phyloP scores from a whole-genome alignment of 306 rosid species.

The Delonix regia region DNA sequence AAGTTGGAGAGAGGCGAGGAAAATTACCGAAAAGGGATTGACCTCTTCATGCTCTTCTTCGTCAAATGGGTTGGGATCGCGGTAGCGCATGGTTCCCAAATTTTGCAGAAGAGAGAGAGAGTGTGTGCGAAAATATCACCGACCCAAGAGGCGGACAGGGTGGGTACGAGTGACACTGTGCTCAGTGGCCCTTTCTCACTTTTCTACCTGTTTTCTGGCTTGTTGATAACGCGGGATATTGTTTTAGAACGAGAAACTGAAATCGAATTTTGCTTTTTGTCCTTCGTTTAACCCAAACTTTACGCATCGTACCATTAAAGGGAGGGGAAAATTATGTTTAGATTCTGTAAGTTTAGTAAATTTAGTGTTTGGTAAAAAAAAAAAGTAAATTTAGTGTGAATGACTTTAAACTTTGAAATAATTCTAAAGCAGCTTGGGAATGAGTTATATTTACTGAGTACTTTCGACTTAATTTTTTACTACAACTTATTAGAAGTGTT shows the following conservation, averaged over 20 bases:
- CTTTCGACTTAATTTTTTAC: too few relatives aligned
- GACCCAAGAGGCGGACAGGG: conserved; percentile 1
- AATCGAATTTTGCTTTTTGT: conserved; percentile 27
- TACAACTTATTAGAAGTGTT: too few relatives aligned
- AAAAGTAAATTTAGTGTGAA: too few relatives aligned
- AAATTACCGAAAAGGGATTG: conserved; percentile 91
- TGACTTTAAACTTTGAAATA: too few relatives aligned
- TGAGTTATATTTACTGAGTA: too few relatives aligned
- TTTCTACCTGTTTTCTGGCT: conserved; percentile 23
- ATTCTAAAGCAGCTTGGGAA: too few relatives aligned
- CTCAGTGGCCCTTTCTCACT: conserved; percentile 41
- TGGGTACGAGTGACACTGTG: conserved; percentile 2
- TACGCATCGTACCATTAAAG: conserved; percentile 35
- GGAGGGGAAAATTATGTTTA: too few relatives aligned
- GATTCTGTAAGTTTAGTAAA: too few relatives aligned
- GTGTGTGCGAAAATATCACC: conserved; percentile 21
- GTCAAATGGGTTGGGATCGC: conserved; percentile 94
- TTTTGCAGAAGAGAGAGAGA: conserved; percentile 41
- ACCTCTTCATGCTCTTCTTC: conserved; percentile 89
- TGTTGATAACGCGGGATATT: conserved; percentile 59
- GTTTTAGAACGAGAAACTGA: conserved; percentile 16
- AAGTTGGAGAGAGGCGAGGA: background rate
- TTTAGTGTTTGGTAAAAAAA: too few relatives aligned
- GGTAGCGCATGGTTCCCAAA: conserved; percentile 76
- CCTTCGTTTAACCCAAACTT: conserved; percentile 9